These are phyloP conservation scores for Pythium folliculosum DNA, from an alignment of 352 stramenopile species.

Conservation along the genomic window DNA sequence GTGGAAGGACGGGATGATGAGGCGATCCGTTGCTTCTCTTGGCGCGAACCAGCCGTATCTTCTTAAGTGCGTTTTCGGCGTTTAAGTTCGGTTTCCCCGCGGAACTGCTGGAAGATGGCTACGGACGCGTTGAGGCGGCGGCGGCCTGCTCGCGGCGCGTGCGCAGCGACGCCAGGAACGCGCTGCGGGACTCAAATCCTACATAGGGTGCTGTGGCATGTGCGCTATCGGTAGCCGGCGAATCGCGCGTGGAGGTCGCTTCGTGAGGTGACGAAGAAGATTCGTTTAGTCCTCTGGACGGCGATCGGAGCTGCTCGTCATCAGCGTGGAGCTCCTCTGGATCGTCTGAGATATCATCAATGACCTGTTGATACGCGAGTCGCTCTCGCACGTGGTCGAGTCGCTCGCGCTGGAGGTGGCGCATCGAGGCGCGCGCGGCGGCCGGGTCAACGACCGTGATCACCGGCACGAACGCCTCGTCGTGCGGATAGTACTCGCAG, in stretches of 20 bases:
- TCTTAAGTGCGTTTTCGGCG: neutral
- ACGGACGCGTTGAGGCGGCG: neutral
- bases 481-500: conserved; percentile 72
- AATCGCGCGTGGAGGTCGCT: neutral
- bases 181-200: conserved; percentile 11
- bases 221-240: neutral
- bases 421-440: neutral
- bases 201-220: neutral
- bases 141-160: neutral
- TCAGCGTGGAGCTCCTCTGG: neutral
- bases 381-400: conserved; percentile 18
- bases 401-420: conserved; percentile 13
- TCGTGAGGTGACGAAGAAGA: no score
- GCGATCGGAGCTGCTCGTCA: neutral
- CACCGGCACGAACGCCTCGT: conserved; percentile 58
- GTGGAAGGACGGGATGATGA: neutral
- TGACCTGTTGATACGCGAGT: conserved; percentile 6
- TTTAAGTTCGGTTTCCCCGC: neutral
- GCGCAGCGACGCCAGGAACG: conserved; percentile 23
- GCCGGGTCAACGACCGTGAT: conserved; percentile 53
- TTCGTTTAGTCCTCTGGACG: no score
- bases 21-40: neutral
- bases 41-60: neutral
- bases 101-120: neutral
- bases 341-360: conserved; percentile 5